Conservation (phyloP, 2,329 filamentous ascomycete genomes). For the Trichocomaceae sp. region DNA sequence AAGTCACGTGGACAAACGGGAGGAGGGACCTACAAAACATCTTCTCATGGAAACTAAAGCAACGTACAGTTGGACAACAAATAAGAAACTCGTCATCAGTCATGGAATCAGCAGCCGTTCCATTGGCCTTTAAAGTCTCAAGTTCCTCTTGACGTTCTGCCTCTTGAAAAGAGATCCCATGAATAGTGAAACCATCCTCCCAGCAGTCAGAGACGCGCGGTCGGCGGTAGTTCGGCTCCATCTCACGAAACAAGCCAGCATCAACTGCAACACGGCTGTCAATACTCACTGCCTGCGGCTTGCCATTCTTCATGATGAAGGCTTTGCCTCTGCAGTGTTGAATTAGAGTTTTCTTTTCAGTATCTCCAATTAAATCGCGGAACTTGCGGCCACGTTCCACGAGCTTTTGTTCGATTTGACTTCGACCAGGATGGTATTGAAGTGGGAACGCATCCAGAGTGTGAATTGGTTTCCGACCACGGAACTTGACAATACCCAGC, state of each 20-base stretch:
- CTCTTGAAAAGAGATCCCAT: neutral
- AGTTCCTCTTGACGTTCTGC: neutral
- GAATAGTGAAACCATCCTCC: conserved; percentile 7
- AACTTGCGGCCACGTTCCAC: neutral
- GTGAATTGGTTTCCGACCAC: conserved; percentile 24
- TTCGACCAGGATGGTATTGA: conserved; percentile 19
- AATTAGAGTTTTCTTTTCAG: conserved; percentile 23
- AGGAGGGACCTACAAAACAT: conserved; percentile 18
- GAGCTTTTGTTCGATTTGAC: neutral
- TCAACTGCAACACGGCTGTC: conserved; percentile 19
- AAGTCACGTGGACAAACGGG: neutral
- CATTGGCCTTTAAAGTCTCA: neutral
- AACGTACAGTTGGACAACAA: conserved; percentile 18
- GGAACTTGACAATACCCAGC: conserved; percentile 22
- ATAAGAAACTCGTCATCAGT: conserved; percentile 17
- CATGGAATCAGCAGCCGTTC: conserved; percentile 14
- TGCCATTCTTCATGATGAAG: conserved; percentile 27
- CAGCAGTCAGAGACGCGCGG: conserved; percentile 14
- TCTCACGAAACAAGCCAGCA: conserved; percentile 20
- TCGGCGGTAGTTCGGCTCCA: conserved; percentile 20
- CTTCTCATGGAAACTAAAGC: conserved; percentile 20
- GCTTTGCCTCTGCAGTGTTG: conserved; percentile 26
- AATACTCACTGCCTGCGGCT: conserved; percentile 18
- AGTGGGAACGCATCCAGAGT: conserved; percentile 27
- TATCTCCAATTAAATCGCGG: conserved; percentile 9